phyloP scores from a whole-genome alignment of 163 green algal species.

The Chlamydomonas reinhardtii region DNA sequence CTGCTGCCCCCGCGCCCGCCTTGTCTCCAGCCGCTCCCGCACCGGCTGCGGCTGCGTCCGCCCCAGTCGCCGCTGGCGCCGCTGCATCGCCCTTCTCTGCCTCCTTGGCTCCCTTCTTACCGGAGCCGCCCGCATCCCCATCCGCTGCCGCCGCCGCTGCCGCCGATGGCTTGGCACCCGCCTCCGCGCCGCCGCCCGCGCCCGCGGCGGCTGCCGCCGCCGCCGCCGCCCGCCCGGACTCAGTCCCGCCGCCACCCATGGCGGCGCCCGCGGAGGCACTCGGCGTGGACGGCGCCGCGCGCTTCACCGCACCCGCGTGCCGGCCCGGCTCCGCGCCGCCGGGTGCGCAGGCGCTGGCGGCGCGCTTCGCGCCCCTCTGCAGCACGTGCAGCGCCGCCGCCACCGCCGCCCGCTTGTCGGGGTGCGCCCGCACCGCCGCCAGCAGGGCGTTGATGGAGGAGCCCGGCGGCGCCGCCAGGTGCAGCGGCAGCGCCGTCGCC shows the following conservation, averaged over 20 bases:
- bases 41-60: no score
- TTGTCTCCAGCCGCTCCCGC: neutral
- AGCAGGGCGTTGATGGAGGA: slow-evolving; percentile 33
- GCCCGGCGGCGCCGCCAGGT: neutral
- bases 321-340: neutral
- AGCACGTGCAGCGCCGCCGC: slow-evolving; percentile 44
- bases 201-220: no score
- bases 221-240: no score
- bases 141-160: neutral
- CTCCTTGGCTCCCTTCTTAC: no score
- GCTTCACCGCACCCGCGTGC: neutral
- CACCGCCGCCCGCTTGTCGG: slow-evolving; percentile 44
- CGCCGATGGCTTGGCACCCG: neutral
- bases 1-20: neutral
- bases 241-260: no score
- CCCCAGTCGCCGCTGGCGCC: no score
- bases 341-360: neutral
- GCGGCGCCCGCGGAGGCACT: no score
- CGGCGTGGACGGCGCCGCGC: no score
- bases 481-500: slow-evolving; percentile 2
- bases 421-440: slow-evolving; percentile 7
- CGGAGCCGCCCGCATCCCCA: no score
- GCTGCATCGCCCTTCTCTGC: neutral
- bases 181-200: neutral
- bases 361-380: slow-evolving; percentile 34